These are phyloP conservation scores for Lichtheimia corymbifera DNA, from an alignment of 371 early-diverging fungal species.

Conservation along the genomic window DNA sequence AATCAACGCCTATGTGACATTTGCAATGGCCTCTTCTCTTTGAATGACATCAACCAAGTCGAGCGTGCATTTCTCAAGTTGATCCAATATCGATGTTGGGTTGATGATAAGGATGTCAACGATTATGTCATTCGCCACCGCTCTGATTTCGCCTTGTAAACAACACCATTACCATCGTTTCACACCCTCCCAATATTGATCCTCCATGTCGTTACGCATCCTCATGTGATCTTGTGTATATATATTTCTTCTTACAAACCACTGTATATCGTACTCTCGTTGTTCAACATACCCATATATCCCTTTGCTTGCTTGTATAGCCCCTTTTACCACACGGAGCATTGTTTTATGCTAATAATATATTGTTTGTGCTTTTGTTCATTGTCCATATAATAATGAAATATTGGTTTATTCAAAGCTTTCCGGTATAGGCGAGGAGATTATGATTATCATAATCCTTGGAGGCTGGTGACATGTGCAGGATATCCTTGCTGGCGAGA, in stretches of 20 bases:
- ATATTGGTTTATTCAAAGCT: background rate
- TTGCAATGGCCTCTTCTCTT: constrained; percentile 35
- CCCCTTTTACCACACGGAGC: background rate
- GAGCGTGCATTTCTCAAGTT: constrained; percentile 47
- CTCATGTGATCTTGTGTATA: background rate
- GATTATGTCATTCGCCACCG: constrained; percentile 34
- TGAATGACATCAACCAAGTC: constrained; percentile 37
- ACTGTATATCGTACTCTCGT: background rate
- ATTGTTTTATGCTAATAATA: background rate
- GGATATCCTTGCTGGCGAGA: constrained; percentile 17
- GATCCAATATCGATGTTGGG: constrained; percentile 47
- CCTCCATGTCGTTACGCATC: background rate
- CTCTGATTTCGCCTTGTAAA: constrained; percentile 26
- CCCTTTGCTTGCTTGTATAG: background rate
- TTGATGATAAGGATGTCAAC: constrained; percentile 36
- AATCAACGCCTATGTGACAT: constrained; percentile 39
- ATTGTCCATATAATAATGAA: background rate
- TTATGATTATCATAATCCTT: constrained; percentile 10
- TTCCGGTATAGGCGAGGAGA: constrained; percentile 21
- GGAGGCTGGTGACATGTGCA: constrained; percentile 8
- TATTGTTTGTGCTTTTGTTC: background rate
- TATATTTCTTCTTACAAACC: background rate
- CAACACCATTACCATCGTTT: background rate
- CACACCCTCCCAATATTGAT: background rate
- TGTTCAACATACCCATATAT: background rate